Percentiles rank a stretch among this genome's conserved stretches.
Evolutionary conservation across 305 asterid species (phyloP).

Genomic region (Salvia sclarea): DNA sequence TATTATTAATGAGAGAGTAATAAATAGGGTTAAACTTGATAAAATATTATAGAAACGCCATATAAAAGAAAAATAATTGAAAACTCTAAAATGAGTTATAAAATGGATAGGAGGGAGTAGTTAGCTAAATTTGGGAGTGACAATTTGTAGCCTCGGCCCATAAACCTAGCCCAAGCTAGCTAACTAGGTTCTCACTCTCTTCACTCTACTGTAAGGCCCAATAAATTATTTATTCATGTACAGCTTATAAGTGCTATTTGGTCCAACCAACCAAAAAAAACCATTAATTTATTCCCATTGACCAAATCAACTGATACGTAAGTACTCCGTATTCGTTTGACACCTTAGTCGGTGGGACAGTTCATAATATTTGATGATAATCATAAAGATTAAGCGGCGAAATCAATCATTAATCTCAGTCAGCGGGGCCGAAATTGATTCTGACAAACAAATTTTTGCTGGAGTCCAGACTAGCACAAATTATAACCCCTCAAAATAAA

Average conservation of each 20-base stretch:
- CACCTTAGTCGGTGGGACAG: conserved; percentile 10
- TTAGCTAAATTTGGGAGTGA: background rate
- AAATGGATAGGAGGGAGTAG: too few species aligned
- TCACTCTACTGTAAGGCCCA: background rate
- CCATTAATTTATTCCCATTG: conserved; percentile 1
- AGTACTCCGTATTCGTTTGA: conserved; percentile 25
- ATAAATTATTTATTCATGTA: background rate
- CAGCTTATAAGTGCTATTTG: background rate
- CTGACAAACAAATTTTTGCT: conserved; percentile 50
- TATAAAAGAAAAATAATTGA: too few species aligned
- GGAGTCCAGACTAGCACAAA: conserved; percentile 54
- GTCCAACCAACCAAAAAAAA: background rate
- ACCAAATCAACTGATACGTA: conserved; percentile 31
- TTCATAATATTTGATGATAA: background rate
- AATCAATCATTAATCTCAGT: conserved; percentile 38
- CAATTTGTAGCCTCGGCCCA: background rate
- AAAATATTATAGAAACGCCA: too few species aligned
- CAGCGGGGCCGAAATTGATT: conserved; percentile 45
- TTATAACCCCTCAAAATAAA: conserved; percentile 17
- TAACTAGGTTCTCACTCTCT: background rate
- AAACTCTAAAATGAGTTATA: too few species aligned
- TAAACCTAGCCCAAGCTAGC: background rate
- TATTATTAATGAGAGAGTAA: too few species aligned
- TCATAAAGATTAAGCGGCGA: conserved; percentile 26
- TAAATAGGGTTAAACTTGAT: too few species aligned